Conservation (phyloP, 2,329 filamentous ascomycete species). For the Clonostachys rhizophaga region DNA sequence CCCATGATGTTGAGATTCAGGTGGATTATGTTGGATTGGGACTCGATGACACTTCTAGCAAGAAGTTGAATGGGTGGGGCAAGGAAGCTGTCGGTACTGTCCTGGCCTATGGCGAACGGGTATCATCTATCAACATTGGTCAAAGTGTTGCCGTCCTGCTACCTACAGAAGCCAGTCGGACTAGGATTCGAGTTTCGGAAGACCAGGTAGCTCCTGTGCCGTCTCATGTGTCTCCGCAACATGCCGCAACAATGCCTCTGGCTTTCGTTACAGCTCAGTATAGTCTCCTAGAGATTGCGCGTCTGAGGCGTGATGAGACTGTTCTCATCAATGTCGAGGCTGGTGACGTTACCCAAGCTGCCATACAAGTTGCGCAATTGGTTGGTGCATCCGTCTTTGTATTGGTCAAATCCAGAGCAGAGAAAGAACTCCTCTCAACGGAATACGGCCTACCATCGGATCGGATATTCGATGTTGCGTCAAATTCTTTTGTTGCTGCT, state of each 20-base stretch:
- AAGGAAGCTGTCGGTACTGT: too few species aligned
- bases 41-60: too few species aligned
- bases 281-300: slow-evolving; percentile 9
- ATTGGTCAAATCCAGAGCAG: background rate
- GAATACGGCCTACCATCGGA: background rate
- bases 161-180: too few species aligned
- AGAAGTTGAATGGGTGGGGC: too few species aligned
- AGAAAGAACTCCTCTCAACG: background rate
- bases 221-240: too few species aligned
- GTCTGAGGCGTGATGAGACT: slow-evolving; percentile 6
- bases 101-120: too few species aligned
- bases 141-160: too few species aligned
- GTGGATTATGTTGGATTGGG: too few species aligned
- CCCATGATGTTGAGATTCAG: too few species aligned
- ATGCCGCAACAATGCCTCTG: background rate
- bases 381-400: slow-evolving; percentile 8
- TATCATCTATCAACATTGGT: too few species aligned
- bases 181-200: too few species aligned
- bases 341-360: slow-evolving; percentile 9
- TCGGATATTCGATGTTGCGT: background rate
- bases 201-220: too few species aligned
- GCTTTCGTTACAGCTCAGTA: background rate
- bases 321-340: slow-evolving; percentile 11
- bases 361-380: slow-evolving; percentile 8
- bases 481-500: slow-evolving; percentile 1